Evolutionary conservation across 768 basidiomycete genomes (phyloP).

Genomic region (Coprinopsis sp.): DNA sequence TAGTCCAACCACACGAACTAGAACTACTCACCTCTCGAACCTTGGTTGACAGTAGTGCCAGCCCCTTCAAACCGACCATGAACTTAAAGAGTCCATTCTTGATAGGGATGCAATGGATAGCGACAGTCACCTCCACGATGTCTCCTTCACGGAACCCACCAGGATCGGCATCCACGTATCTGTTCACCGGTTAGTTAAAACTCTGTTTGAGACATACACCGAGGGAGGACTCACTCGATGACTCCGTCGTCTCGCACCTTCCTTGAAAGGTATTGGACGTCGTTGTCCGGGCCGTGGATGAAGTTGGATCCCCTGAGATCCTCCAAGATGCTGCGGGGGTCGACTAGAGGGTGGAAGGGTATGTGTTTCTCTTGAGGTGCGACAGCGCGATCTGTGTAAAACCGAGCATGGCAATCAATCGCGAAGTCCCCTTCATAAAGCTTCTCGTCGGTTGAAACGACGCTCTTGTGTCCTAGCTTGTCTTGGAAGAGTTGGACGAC

Average conservation of each 20-base stretch:
- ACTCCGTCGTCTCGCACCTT: not conserved
- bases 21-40: too few relatives aligned
- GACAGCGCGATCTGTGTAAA: not conserved
- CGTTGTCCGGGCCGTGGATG: conserved; percentile 2
- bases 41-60: too few relatives aligned
- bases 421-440: conserved; percentile 1
- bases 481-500: not conserved
- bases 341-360: not conserved
- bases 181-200: not conserved
- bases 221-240: not conserved
- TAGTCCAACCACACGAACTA: too few relatives aligned
- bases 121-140: not conserved
- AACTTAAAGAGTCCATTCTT: too few relatives aligned
- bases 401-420: conserved; percentile 2
- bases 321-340: not conserved
- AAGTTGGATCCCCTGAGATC: not conserved
- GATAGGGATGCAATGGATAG: not conserved
- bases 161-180: not conserved
- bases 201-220: not conserved
- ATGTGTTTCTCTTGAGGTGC: not conserved
- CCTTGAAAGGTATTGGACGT: not conserved
- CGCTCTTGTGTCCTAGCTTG: not conserved
- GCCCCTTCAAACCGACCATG: too few relatives aligned
- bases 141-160: not conserved
- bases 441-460: not conserved